These are phyloP conservation scores for Lizonia empirigonia DNA, from an alignment of 2,329 filamentous ascomycete species.

Conservation along the genomic window DNA sequence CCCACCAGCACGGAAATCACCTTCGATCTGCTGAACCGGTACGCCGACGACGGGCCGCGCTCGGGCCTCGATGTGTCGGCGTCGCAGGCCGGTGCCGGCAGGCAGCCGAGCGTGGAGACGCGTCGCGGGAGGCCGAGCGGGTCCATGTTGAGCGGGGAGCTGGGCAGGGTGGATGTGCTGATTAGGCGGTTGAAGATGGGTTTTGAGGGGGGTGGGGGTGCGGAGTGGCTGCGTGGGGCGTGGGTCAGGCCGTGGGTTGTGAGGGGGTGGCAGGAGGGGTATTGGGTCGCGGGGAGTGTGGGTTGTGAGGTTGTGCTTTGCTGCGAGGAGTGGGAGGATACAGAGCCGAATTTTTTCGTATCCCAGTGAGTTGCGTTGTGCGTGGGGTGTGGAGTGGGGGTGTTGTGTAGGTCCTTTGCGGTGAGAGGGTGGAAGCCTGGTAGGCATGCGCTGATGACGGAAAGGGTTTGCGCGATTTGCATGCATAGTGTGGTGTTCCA, in stretches of 20 bases:
- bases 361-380: not conserved
- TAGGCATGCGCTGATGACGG: slow-evolving; percentile 37
- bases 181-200: slow-evolving; percentile 37
- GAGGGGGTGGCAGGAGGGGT: slow-evolving; percentile 34
- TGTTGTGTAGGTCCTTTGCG: slow-evolving; percentile 14
- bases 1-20: slow-evolving; percentile 37
- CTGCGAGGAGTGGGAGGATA: slow-evolving; percentile 1
- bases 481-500: slow-evolving; percentile 32
- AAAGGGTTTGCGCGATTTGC: slow-evolving; percentile 38
- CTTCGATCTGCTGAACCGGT: slow-evolving; percentile 35
- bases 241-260: slow-evolving; percentile 38
- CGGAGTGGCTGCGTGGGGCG: slow-evolving; percentile 25
- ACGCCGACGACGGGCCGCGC: slow-evolving; percentile 29
- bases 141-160: slow-evolving; percentile 15
- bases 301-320: not conserved
- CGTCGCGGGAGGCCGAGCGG: slow-evolving; percentile 25
- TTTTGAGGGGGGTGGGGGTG: slow-evolving; percentile 19
- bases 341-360: not conserved
- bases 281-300: not conserved
- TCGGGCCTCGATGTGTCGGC: slow-evolving; percentile 18
- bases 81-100: slow-evolving; percentile 5
- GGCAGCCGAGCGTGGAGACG: slow-evolving; percentile 25
- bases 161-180: slow-evolving; percentile 24
- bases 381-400: not conserved
- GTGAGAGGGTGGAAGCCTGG: slow-evolving; percentile 24